Evolutionary conservation across 495 filamentous ascomycete genomes (phyloP), one percentile per base, ranked within the genome.

Genomic region (Niebla homalea): DNA sequence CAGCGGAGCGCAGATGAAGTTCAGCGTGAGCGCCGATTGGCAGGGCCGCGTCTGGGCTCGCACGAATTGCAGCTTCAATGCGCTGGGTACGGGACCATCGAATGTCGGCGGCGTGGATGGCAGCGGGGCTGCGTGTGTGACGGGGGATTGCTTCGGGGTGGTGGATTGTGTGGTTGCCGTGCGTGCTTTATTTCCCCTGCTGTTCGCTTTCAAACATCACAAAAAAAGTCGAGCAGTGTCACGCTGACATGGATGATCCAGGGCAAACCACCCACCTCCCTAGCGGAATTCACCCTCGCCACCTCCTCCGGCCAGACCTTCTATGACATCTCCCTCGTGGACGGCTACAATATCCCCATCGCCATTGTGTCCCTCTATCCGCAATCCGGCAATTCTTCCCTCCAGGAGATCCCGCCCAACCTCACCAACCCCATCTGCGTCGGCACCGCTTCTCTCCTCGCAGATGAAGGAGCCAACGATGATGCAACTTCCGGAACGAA

Each of bases 301-400:
- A 65, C 69, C n/a, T 62, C 66, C 29, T 68, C 70, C 48, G 69
- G 65, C 12, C 77, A 86, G 59, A 81, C 78, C 4, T 89, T 83
- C 63, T 89, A 88, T 63, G 86, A 90, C 63, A 83, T 90, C 52
- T 87, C 83, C 32, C 74, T 89, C 32, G 85, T 90, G 23, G 85
- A 90, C 61, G 85, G 86, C 37, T 89, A 89, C 71, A 89, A 89
- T 62, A 65, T 89, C 8, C 83, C 83, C 6, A 55, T 90, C 46
- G 81, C 70, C 23, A 79, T 90, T 50, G 67, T 82, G 47, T 80
- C 72, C 60, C 68, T 75, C 42, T 80, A 69, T 25, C 70, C 67
- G 20, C 59, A 70, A n/a, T 59, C 63, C 15, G 64, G 58, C 25
- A 77, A 82, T 60, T 64, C 68, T 8, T 68, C 64, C 12, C 60